Conservation (phyloP, 345 rosid genomes). For the Melaleuca quinquenervia region DNA sequence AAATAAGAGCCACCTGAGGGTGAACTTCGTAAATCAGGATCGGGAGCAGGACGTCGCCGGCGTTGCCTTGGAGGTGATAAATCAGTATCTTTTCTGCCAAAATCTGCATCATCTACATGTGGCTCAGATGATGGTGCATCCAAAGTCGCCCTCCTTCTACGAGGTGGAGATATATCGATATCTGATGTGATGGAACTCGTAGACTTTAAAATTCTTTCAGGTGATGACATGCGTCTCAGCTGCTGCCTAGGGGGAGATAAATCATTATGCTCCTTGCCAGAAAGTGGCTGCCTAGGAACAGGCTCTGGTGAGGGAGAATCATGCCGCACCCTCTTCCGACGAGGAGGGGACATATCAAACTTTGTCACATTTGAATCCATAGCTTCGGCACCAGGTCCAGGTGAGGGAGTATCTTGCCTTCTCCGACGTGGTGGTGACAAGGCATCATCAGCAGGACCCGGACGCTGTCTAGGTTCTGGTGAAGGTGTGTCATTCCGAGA, state of each 20-base stretch:
- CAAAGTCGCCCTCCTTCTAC: constrained; percentile 26
- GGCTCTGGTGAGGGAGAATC: neutral
- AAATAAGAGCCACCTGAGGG: neutral
- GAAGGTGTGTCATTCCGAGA: constrained; percentile 51
- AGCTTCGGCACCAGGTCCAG: constrained; percentile 8
- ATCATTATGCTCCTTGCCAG: neutral
- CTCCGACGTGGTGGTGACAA: constrained; percentile 38
- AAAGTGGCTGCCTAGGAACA: neutral
- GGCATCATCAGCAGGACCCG: constrained; percentile 25
- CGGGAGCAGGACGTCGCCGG: neutral
- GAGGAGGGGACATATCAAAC: constrained; percentile 17
- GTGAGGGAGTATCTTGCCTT: constrained; percentile 32
- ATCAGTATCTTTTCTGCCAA: constrained; percentile 28
- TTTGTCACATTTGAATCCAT: constrained; percentile 3
- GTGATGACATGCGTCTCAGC: neutral
- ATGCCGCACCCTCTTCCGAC: neutral
- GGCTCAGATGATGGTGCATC: constrained; percentile 51
- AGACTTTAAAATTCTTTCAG: neutral
- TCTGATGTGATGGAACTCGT: neutral
- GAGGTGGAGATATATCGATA: constrained; percentile 61
- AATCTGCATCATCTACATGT: neutral
- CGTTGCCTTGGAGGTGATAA: constrained; percentile 19
- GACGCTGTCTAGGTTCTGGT: constrained; percentile 26
- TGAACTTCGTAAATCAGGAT: neutral
- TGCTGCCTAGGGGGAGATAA: neutral